Evolutionary conservation across 257 asterid genomes (phyloP), one percentile per base, ranked within the genome.

Genomic region (Gentiana macrophylla): DNA sequence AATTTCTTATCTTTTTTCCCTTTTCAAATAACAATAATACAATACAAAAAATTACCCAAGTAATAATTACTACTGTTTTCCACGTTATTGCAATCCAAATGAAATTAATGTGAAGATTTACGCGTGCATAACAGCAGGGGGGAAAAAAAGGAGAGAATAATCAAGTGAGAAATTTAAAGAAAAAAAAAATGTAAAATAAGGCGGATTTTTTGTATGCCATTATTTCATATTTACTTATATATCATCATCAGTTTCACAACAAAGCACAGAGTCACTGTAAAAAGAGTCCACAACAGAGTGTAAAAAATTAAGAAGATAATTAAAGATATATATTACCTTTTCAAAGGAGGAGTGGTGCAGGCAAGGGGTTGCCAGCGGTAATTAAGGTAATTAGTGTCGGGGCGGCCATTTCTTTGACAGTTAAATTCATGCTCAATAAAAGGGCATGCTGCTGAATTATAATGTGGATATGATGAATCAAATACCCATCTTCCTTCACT

Each of bases 311-410:
- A 15, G 3, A 2, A 15, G 15, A n/a, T 24, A 37, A 37, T 5
- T 15, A 15, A 24, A 32, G 9, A 5, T 3, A 12, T 33, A 5
- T 12, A 24, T 24, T 49, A 89, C 94, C 91, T 83, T 36, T 78
- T 53, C 57, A 86, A 61, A 24, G 24, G 1, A 24, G 24, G 0
- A 24, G 24, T 24, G 72, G 48, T 50, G 68, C 95, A 83, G 69
- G 56, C 73, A 53, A 48, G 72, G 54, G 97, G 95, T 45, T 80
- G 84, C 97, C 97, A 89, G 45, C 68, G 63, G 79, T 86, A 89
- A 37, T 49, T 56, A 51, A 77, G 86, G 79, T 83, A 89, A 59
- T 61, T 46, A 9, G 68, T 35, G 37, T 89, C 95, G 34, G 80
- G 71, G 54, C 97, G 94, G 61, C 94, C 97, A 55, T 89, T 89